A percentile compares a stretch with the other conserved stretches of the same genome.
Conservation (phyloP, 176 grass and related monocot genomes). For the Paspalum vaginatum region DNA sequence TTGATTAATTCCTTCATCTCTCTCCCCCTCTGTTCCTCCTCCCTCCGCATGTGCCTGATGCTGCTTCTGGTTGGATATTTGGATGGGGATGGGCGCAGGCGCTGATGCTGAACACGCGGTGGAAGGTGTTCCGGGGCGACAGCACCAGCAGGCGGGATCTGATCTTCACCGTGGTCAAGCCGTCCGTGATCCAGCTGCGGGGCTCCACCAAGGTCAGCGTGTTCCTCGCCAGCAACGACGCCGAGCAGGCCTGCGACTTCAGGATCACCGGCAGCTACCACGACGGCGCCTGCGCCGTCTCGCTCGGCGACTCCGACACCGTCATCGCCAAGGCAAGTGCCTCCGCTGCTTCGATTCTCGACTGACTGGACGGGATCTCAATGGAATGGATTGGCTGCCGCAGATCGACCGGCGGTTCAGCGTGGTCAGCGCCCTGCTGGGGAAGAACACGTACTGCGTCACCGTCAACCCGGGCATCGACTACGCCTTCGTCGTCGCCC, state of each 20-base stretch:
- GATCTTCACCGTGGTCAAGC: conserved; percentile 60
- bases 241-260: conserved; percentile 59
- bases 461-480: conserved; percentile 70
- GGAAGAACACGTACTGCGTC: conserved; percentile 58
- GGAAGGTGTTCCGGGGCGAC: conserved; percentile 61
- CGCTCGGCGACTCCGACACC: conserved; percentile 55
- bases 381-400: neutral
- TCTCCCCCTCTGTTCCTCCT: neutral
- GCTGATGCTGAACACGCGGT: conserved; percentile 51
- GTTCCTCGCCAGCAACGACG: conserved; percentile 64
- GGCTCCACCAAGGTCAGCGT: conserved; percentile 49
- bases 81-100: conserved; percentile 27
- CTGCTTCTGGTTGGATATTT: too few species aligned
- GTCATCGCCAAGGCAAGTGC: conserved; percentile 43
- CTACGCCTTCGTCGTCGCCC: conserved; percentile 74
- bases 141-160: conserved; percentile 53
- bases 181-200: conserved; percentile 55
- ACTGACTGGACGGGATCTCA: neutral
- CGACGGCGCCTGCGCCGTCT: conserved; percentile 52
- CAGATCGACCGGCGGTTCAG: conserved; percentile 68
- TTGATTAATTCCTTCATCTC: neutral
- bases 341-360: neutral
- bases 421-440: conserved; percentile 56
- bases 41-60: neutral
- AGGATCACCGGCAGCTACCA: conserved; percentile 66